phyloP scores from a whole-genome alignment of 2,329 filamentous ascomycete genomes.

The Aspergillus ustus region DNA sequence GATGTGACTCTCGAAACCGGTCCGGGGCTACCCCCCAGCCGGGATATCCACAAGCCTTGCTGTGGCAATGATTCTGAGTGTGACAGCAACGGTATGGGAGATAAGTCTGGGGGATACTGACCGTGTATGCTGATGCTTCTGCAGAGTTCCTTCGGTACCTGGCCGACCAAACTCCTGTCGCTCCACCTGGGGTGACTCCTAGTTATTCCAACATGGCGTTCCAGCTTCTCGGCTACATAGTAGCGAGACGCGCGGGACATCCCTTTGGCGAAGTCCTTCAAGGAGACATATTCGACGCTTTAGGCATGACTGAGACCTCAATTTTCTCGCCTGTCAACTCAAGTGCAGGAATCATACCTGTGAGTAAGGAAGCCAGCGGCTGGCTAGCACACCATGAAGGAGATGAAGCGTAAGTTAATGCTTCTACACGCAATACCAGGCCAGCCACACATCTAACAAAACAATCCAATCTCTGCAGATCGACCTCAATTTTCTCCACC shows the following conservation, averaged over 20 bases:
- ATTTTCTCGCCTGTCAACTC: background rate
- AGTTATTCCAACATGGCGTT: background rate
- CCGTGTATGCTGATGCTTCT: background rate
- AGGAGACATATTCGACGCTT: background rate
- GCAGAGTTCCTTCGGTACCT: background rate
- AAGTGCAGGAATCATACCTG: background rate
- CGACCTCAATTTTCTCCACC: slow-evolving; percentile 41
- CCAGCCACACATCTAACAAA: background rate
- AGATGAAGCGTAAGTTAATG: background rate
- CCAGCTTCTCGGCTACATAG: background rate
- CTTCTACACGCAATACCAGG: background rate
- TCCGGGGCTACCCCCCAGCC: background rate
- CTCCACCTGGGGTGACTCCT: background rate
- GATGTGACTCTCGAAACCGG: background rate
- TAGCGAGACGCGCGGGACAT: background rate
- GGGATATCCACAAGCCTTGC: background rate
- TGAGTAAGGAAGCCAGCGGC: slow-evolving; percentile 1
- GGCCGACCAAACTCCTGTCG: background rate
- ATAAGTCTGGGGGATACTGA: background rate
- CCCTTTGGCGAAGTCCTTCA: background rate
- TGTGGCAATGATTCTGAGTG: background rate
- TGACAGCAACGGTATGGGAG: background rate
- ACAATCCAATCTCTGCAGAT: slow-evolving; percentile 11
- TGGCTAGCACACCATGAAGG: background rate
- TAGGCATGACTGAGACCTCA: background rate